Evolutionary conservation across 768 basidiomycete species (phyloP).

Genomic region (Filobasidium floriforme): DNA sequence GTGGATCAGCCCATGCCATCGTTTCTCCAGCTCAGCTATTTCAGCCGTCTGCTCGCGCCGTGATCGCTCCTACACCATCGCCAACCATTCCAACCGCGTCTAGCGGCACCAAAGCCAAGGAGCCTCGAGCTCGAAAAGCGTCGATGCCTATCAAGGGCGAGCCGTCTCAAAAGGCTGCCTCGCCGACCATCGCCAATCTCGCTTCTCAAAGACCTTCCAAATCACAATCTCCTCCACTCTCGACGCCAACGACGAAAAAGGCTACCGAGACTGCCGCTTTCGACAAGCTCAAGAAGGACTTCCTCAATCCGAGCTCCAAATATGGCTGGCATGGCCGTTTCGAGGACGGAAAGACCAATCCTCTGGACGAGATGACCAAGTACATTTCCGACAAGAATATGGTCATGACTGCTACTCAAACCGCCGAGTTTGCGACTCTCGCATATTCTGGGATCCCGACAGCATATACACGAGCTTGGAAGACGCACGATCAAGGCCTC

Average conservation of each 20-base stretch:
- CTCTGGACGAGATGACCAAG: background rate
- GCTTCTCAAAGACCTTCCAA: too few relatives aligned
- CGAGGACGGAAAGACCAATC: background rate
- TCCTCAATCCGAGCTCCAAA: background rate
- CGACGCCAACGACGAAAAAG: background rate
- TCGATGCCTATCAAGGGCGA: too few relatives aligned
- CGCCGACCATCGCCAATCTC: too few relatives aligned
- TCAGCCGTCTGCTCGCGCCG: background rate
- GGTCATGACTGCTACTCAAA: background rate
- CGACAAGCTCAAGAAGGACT: slow-evolving; percentile 3
- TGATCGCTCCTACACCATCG: background rate
- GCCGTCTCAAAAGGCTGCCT: too few relatives aligned
- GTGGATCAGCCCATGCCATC: background rate
- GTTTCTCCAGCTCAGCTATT: slow-evolving; percentile 5
- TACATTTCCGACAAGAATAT: background rate
- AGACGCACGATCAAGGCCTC: background rate
- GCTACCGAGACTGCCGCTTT: background rate
- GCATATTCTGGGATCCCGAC: background rate
- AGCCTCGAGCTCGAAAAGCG: too few relatives aligned
- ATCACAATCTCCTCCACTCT: too few relatives aligned
- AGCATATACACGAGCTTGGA: slow-evolving; percentile 1
- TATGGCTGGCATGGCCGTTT: slow-evolving; percentile 6
- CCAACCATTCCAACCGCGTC: too few relatives aligned
- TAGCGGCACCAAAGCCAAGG: too few relatives aligned
- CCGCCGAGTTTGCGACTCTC: background rate